Evolutionary conservation across 2,329 filamentous ascomycete species (phyloP).

Genomic region (Tolypocladium ophioglossoides): DNA sequence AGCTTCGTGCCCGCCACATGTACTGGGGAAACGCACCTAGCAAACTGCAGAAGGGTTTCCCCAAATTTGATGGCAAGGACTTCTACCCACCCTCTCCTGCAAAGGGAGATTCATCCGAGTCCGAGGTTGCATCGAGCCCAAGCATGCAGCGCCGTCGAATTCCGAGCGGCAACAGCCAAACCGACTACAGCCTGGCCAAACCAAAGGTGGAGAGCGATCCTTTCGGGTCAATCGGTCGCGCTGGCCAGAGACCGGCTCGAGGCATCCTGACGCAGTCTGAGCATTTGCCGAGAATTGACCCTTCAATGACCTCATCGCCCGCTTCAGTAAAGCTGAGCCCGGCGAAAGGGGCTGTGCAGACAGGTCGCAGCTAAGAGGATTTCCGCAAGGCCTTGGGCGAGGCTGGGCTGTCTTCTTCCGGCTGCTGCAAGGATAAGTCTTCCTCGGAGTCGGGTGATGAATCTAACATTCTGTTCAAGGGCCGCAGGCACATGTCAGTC

Average conservation of each 20-base stretch:
- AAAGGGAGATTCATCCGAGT: slow-evolving; percentile 1
- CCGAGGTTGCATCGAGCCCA: background rate
- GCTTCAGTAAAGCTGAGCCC: slow-evolving; percentile 11
- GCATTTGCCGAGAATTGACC: slow-evolving; percentile 13
- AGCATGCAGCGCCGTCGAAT: background rate
- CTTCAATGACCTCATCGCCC: slow-evolving; percentile 10
- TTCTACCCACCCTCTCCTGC: slow-evolving; percentile 48
- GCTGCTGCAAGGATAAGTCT: slow-evolving; percentile 12
- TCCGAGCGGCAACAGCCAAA: background rate
- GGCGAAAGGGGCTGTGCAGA: slow-evolving; percentile 11
- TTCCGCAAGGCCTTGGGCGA: slow-evolving; percentile 14
- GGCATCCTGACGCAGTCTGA: slow-evolving; percentile 22
- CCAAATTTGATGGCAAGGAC: slow-evolving; percentile 55
- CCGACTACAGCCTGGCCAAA: background rate
- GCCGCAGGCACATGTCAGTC: slow-evolving; percentile 18
- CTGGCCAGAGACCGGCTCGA: slow-evolving; percentile 9
- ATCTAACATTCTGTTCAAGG: slow-evolving; percentile 25
- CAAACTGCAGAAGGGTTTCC: slow-evolving; percentile 39
- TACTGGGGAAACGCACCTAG: slow-evolving; percentile 50
- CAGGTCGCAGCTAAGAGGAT: slow-evolving; percentile 15
- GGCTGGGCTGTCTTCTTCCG: slow-evolving; percentile 1
- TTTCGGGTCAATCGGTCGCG: slow-evolving; percentile 9
- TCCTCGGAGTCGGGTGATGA: slow-evolving; percentile 22
- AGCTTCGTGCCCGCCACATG: slow-evolving; percentile 45
- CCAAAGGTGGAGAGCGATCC: slow-evolving; percentile 9